Evolutionary conservation across 352 stramenopile genomes (phyloP).

Genomic region (Pythium graminicola): DNA sequence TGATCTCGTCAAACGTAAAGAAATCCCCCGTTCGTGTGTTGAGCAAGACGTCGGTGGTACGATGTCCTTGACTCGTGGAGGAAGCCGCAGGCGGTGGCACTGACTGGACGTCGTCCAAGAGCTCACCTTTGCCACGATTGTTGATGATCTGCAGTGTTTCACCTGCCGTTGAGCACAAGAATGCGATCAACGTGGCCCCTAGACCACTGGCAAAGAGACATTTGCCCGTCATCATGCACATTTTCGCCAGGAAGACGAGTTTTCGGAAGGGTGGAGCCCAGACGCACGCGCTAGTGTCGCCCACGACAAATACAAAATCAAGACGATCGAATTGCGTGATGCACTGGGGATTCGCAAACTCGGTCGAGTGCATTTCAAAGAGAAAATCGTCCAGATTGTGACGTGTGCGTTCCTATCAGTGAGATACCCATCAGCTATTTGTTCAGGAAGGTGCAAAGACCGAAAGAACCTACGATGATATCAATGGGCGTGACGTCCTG

Average conservation of each 20-base stretch:
- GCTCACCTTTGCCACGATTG: conserved; percentile 44
- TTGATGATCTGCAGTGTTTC: conserved; percentile 57
- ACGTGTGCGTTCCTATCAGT: conserved; percentile 44
- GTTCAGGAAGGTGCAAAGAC: neutral
- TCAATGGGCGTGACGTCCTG: conserved; percentile 56
- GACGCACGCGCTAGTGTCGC: conserved; percentile 50
- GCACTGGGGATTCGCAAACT: conserved; percentile 45
- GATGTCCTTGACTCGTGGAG: neutral
- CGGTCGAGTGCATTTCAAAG: conserved; percentile 71
- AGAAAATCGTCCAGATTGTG: conserved; percentile 66
- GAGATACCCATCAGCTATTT: neutral
- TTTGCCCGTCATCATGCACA: conserved; percentile 88
- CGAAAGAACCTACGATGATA: conserved; percentile 36
- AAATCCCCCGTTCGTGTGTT: conserved; percentile 72
- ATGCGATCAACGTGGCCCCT: conserved; percentile 52
- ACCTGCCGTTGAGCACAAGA: conserved; percentile 64
- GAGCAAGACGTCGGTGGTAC: conserved; percentile 38
- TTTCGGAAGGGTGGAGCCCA: conserved; percentile 62
- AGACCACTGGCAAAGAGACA: conserved; percentile 64
- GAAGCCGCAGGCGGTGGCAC: conserved; percentile 38
- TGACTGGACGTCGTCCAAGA: conserved; percentile 34
- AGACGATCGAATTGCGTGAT: conserved; percentile 80
- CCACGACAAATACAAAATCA: conserved; percentile 76
- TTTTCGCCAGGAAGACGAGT: conserved; percentile 58
- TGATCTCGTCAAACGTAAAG: conserved; percentile 37